These are phyloP conservation scores for Paspalum notatum DNA, from an alignment of 176 grass and related monocot genomes.

Conservation along the genomic window DNA sequence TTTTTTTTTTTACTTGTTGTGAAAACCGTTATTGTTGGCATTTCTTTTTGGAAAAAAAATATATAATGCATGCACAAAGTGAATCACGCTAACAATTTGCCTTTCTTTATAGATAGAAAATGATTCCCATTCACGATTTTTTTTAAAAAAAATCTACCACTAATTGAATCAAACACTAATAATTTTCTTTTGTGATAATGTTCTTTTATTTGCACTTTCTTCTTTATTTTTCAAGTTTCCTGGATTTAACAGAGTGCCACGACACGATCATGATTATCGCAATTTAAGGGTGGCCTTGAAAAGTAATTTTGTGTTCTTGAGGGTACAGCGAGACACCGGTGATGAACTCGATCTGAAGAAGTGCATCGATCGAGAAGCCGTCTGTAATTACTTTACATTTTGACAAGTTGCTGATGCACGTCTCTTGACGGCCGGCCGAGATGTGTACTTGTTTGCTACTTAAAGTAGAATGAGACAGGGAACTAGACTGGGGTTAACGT, in stretches of 20 bases:
- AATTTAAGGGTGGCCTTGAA: background rate
- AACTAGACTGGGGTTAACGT: constrained; percentile 23
- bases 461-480: constrained; percentile 8
- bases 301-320: constrained; percentile 24
- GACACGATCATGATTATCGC: constrained; percentile 7
- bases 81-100: too few relatives aligned
- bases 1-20: background rate
- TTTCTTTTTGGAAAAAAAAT: too few relatives aligned
- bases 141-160: too few relatives aligned
- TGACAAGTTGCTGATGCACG: background rate
- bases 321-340: background rate
- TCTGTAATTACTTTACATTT: constrained; percentile 1
- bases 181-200: too few relatives aligned
- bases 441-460: constrained; percentile 12
- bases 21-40: too few relatives aligned
- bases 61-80: too few relatives aligned
- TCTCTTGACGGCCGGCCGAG: constrained; percentile 3
- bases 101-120: too few relatives aligned
- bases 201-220: too few relatives aligned
- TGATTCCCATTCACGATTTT: too few relatives aligned
- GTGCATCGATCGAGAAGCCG: background rate
- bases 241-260: background rate
- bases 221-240: background rate
- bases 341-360: constrained; percentile 6
- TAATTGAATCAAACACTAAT: too few relatives aligned